Base-by-base conservation (phyloP, 768 basidiomycete species). In the Termitomyces bulborhizus region DNA sequence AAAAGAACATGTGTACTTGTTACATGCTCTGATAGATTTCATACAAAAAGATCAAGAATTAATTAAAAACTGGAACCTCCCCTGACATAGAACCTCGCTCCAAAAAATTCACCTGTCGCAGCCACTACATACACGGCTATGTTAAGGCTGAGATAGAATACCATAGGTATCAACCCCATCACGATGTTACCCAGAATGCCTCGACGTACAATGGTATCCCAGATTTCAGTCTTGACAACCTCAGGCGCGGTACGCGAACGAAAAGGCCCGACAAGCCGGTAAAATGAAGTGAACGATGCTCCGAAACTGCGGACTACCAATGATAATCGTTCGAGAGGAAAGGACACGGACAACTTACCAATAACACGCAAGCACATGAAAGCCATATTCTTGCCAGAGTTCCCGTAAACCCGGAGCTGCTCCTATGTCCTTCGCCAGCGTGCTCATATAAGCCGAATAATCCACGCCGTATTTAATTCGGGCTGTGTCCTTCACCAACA, bases 401-500 rank as follows among this genome's bases (percentile, higher is more conserved):
- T 78, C 69, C 54, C 65, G 66, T 7, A 84, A 67, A 2, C 73
- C 71, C 15, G 83, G 83, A 1, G 78, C 74, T 5, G 77, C 76
- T 9, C 79, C 78, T 39, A 84, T 79, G 60, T 84, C 83, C 50
- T 73, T 74, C 4, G 82, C 82, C 9, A 85, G 65, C 0, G 79
- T 81, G 39, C 76, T 74, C 71, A 80, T 79, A 64, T 84, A 84
- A 54, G 76, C 67, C 15, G 73, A 73, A 63, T 83, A 78, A 57
- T 84, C 82, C 4, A 83, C 82, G 7, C 82, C 82, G 62, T 85
- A 83, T 62, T 76, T 76, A 46, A 85, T 84, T 8, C 83, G 66
- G 1, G 79, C 75, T 15, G 71, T 73, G 16, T 78, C 73, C 24
- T 73, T 73, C 6, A 78, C 72, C 8, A 85, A 71, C 11, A 85